These are phyloP conservation scores for Metschnikowia cubensis DNA, from an alignment of 805 yeast species.

Conservation along the genomic window DNA sequence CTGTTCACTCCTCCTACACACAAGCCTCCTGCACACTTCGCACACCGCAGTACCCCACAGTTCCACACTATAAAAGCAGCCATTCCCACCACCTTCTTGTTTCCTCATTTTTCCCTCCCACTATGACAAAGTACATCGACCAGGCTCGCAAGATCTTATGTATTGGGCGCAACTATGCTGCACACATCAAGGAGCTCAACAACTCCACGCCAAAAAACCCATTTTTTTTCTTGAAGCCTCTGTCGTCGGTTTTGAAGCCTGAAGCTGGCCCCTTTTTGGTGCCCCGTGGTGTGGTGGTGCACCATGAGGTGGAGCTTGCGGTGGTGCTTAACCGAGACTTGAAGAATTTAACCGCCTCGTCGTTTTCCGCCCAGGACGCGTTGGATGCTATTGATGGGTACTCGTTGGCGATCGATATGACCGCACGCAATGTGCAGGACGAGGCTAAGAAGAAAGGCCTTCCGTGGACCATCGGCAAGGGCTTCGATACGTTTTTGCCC, in stretches of 20 bases:
- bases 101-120: neutral
- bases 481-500: constrained; percentile 94
- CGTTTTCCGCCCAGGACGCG: constrained; percentile 63
- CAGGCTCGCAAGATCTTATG: constrained; percentile 79
- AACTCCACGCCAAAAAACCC: constrained; percentile 81
- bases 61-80: too few relatives aligned
- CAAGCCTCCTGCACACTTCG: too few relatives aligned
- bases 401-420: constrained; percentile 86
- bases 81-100: too few relatives aligned
- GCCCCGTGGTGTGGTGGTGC: constrained; percentile 76
- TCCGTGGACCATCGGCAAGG: constrained; percentile 97
- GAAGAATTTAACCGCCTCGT: constrained; percentile 51
- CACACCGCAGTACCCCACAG: too few relatives aligned
- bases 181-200: constrained; percentile 87
- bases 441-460: constrained; percentile 90
- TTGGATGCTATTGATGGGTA: constrained; percentile 79
- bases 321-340: constrained; percentile 63
- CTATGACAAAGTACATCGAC: constrained; percentile 44
- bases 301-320: constrained; percentile 93
- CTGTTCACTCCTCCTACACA: too few relatives aligned
- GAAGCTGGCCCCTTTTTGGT: constrained; percentile 71
- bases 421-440: constrained; percentile 94
- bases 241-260: constrained; percentile 62
- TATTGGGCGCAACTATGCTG: constrained; percentile 96
- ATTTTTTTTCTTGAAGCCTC: constrained; percentile 88